These are phyloP conservation scores for Dryas integrifolia DNA, from an alignment of 331 rosid genomes.

Conservation along the genomic window DNA sequence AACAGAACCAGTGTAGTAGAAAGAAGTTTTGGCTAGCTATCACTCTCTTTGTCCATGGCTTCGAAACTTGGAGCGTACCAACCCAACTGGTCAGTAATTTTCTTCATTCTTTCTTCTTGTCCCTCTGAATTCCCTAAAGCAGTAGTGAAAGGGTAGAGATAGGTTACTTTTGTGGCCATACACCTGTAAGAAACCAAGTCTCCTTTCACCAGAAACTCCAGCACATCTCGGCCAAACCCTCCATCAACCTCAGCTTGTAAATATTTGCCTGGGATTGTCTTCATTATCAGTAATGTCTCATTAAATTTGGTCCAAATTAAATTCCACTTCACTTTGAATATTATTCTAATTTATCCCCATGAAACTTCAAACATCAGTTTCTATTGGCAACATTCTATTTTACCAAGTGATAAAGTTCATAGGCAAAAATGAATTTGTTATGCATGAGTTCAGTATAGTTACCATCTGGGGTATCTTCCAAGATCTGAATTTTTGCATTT, in stretches of 20 bases:
- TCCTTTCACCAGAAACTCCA: conserved; percentile 87
- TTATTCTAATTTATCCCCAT: not conserved
- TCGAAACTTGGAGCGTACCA: conserved; percentile 94
- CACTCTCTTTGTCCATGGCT: conserved; percentile 47
- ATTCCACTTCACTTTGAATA: not conserved
- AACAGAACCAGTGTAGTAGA: conserved; percentile 3
- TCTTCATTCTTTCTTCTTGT: conserved; percentile 73
- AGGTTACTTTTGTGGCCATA: conserved; percentile 79
- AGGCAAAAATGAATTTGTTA: too few relatives aligned
- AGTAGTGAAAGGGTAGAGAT: conserved; percentile 85
- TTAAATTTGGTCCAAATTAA: not conserved
- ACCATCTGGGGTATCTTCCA: conserved; percentile 72
- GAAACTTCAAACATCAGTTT: not conserved
- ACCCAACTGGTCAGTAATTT: conserved; percentile 64
- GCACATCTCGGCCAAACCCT: conserved; percentile 68
- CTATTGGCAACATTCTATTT: not conserved
- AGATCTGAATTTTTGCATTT: conserved; percentile 59
- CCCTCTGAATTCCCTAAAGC: conserved; percentile 92
- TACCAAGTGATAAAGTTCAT: not conserved
- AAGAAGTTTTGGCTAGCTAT: conserved; percentile 3
- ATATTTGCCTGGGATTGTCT: conserved; percentile 58
- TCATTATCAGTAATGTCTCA: conserved; percentile 1
- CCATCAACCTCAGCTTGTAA: conserved; percentile 88
- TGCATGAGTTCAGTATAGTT: conserved; percentile 4
- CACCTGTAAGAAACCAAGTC: conserved; percentile 71